These are phyloP conservation scores for Pseudozyma thailandica DNA, from an alignment of 1,284 basidiomycete genomes.

Conservation along the genomic window DNA sequence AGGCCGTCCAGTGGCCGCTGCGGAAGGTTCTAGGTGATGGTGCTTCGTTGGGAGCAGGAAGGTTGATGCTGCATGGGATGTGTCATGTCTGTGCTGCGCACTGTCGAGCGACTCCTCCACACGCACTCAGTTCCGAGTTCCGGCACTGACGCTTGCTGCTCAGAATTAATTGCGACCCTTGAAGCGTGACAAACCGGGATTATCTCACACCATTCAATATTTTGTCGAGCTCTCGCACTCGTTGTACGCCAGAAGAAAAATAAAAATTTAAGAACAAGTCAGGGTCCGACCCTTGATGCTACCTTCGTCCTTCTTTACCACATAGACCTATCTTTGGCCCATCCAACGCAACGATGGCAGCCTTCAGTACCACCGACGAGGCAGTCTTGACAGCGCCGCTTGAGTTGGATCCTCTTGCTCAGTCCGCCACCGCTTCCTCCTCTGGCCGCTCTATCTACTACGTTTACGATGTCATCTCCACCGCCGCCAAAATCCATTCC, in stretches of 20 bases:
- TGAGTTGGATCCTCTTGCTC: slow-evolving; percentile 51
- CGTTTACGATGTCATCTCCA: slow-evolving; percentile 58
- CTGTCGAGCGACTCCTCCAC: slow-evolving; percentile 19
- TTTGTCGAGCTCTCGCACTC: no score
- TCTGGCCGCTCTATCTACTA: slow-evolving; percentile 46
- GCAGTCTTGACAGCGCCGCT: slow-evolving; percentile 59
- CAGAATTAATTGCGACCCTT: slow-evolving; percentile 17
- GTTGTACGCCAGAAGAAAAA: slow-evolving; percentile 13
- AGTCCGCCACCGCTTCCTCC: slow-evolving; percentile 54
- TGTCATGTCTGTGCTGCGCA: slow-evolving; percentile 18
- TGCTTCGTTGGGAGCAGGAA: background rate
- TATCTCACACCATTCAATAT: no score
- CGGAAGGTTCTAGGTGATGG: background rate
- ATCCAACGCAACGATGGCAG: slow-evolving; percentile 23
- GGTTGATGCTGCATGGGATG: background rate
- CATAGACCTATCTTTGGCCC: background rate
- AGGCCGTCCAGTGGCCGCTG: no score
- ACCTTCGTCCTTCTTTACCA: background rate
- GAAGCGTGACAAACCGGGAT: background rate
- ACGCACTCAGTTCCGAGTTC: slow-evolving; percentile 20
- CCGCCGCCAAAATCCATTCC: slow-evolving; percentile 37
- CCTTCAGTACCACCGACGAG: slow-evolving; percentile 61
- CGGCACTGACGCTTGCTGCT: background rate
- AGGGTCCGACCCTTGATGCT: background rate
- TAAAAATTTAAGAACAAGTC: slow-evolving; percentile 13